Evolutionary conservation across 2,329 filamentous ascomycete species (phyloP).

Genomic region (Microdochium paspali): DNA sequence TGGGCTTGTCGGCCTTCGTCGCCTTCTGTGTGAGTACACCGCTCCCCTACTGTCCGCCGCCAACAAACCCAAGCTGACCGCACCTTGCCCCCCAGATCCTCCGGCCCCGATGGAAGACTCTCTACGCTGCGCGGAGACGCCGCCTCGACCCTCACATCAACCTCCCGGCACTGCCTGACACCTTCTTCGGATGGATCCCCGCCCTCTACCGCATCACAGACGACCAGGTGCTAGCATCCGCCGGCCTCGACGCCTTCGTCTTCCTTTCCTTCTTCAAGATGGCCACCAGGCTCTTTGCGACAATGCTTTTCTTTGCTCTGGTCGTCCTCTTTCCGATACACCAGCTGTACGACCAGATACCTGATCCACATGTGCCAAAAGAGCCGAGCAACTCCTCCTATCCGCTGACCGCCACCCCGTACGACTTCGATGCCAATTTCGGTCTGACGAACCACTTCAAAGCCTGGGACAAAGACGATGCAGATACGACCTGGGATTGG

Average conservation of each 20-base stretch:
- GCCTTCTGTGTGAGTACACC: constrained; percentile 58
- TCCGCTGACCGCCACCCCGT: not conserved
- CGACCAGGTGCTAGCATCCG: constrained; percentile 79
- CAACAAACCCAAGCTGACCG: constrained; percentile 13
- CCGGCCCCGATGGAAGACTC: constrained; percentile 80
- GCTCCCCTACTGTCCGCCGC: not conserved
- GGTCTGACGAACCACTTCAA: constrained; percentile 2
- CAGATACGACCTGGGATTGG: constrained; percentile 10
- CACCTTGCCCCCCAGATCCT: constrained; percentile 48
- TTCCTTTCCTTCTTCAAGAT: constrained; percentile 96
- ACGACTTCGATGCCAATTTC: constrained; percentile 1
- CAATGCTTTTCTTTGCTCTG: constrained; percentile 74
- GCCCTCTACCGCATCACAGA: constrained; percentile 77
- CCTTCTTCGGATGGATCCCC: constrained; percentile 88
- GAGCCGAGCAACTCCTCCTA: not conserved
- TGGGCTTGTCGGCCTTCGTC: constrained; percentile 64
- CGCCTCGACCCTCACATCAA: constrained; percentile 48
- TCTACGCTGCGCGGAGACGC: constrained; percentile 84
- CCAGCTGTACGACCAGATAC: constrained; percentile 41
- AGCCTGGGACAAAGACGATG: constrained; percentile 4
- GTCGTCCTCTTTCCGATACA: constrained; percentile 82
- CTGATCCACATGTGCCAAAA: not conserved
- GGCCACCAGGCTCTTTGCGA: constrained; percentile 71
- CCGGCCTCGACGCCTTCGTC: constrained; percentile 90
- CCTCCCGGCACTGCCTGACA: constrained; percentile 73